Conservation (phyloP, 306 rosid species). For the Bauhinia variegata region DNA sequence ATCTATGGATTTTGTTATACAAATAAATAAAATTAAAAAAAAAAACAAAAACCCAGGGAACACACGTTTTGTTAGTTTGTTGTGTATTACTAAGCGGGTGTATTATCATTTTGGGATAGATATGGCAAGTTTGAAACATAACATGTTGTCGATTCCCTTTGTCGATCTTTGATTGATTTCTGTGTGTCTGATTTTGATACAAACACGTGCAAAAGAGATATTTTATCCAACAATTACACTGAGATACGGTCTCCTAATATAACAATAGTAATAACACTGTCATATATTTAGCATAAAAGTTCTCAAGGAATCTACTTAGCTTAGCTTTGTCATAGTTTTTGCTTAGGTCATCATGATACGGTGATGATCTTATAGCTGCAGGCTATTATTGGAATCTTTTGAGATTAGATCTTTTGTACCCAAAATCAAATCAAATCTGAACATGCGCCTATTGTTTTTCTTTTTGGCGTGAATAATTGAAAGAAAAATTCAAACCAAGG, state of each 20-base stretch:
- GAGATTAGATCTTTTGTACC: too few relatives aligned
- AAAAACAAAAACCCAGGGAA: conserved; percentile 39
- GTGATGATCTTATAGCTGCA: background rate
- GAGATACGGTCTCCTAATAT: background rate
- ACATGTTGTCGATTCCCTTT: conserved; percentile 32
- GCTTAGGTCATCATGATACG: background rate
- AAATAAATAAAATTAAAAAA: conserved; percentile 24
- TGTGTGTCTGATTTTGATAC: conserved; percentile 5
- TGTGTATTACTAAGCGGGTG: conserved; percentile 1
- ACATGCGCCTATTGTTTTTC: too few relatives aligned
- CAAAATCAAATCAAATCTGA: background rate
- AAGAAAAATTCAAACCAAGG: too few relatives aligned
- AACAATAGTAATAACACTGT: background rate
- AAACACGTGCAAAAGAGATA: background rate
- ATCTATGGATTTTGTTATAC: background rate
- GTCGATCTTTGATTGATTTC: conserved; percentile 37
- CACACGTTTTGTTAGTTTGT: conserved; percentile 7
- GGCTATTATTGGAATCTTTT: background rate
- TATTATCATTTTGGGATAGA: conserved; percentile 27
- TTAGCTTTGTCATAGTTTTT: background rate
- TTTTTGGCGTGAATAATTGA: too few relatives aligned
- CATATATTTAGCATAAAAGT: conserved; percentile 5
- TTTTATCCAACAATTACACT: conserved; percentile 17
- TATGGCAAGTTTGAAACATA: conserved; percentile 5
- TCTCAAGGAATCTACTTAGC: conserved; percentile 13